These are phyloP conservation scores for Apiotrichum siamense DNA, from an alignment of 1,284 basidiomycete species.

Conservation along the genomic window DNA sequence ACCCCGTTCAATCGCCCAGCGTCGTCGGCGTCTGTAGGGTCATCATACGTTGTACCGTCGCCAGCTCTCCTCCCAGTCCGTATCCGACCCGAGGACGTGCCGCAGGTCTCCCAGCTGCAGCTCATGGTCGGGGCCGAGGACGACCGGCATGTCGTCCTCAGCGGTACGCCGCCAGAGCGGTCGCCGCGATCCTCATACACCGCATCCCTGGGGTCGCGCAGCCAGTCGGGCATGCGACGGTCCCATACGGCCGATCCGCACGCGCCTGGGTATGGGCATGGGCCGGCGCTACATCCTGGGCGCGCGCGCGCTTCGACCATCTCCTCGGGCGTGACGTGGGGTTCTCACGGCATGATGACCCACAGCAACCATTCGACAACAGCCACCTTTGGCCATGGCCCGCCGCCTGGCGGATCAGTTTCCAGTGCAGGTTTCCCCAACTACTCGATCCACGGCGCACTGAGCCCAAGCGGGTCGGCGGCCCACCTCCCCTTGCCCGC, in stretches of 20 bases:
- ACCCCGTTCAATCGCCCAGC: slow-evolving; percentile 6
- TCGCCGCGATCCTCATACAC: slow-evolving; percentile 33
- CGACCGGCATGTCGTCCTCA: slow-evolving; percentile 15
- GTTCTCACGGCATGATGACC: neutral
- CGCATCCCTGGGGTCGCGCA: slow-evolving; percentile 14
- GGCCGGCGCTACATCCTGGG: neutral
- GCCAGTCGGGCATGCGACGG: neutral
- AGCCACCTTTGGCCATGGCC: neutral
- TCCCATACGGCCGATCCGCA: slow-evolving; percentile 8
- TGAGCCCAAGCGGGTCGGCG: slow-evolving; percentile 1
- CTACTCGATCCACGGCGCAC: slow-evolving; percentile 1
- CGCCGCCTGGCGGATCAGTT: neutral
- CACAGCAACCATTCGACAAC: neutral
- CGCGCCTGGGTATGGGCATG: neutral
- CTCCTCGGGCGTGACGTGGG: slow-evolving; percentile 8
- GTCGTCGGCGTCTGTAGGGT: slow-evolving; percentile 20
- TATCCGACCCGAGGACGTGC: slow-evolving; percentile 18
- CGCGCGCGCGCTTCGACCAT: slow-evolving; percentile 13
- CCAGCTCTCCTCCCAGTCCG: slow-evolving; percentile 15
- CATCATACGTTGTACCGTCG: slow-evolving; percentile 26
- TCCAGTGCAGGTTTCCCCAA: neutral
- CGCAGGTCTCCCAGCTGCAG: slow-evolving; percentile 15
- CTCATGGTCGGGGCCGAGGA: slow-evolving; percentile 18
- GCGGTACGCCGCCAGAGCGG: slow-evolving; percentile 19
- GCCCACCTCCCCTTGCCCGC: slow-evolving; percentile 5